Evolutionary conservation across 2,329 filamentous ascomycete species (phyloP).

Genomic region (Boeremia exigua): DNA sequence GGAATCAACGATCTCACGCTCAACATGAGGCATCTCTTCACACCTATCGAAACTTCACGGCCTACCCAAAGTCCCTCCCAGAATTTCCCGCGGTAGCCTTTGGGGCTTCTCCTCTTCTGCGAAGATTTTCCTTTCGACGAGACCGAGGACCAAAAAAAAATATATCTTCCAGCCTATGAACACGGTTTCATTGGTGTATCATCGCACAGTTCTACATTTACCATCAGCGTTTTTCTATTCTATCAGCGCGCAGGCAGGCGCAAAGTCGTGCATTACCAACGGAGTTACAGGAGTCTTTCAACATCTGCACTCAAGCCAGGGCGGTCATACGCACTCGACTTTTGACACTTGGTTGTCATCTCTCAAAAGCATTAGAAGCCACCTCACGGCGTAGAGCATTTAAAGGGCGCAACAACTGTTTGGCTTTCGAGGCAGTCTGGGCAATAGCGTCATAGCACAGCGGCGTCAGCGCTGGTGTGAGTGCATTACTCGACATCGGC

Average conservation of each 20-base stretch:
- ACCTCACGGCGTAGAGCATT: constrained; percentile 41
- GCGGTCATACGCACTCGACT: constrained; percentile 25
- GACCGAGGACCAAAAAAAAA: constrained; percentile 4
- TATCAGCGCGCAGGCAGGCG: constrained; percentile 23
- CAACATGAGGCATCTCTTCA: constrained; percentile 75
- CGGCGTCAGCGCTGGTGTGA: constrained; percentile 18
- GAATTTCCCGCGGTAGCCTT: constrained; percentile 2
- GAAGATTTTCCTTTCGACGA: background rate
- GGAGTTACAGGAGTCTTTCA: constrained; percentile 35
- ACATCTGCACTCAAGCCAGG: constrained; percentile 19
- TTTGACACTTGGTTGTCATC: constrained; percentile 28
- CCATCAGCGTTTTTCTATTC: constrained; percentile 20
- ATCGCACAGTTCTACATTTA: constrained; percentile 22
- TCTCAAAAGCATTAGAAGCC: constrained; percentile 44
- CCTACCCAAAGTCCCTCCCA: constrained; percentile 4
- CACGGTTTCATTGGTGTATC: constrained; percentile 30
- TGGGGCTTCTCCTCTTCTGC: background rate
- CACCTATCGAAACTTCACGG: constrained; percentile 55
- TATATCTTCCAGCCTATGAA: constrained; percentile 20
- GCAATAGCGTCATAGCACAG: constrained; percentile 20
- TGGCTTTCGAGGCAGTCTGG: constrained; percentile 17
- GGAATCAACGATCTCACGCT: constrained; percentile 69
- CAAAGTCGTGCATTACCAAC: constrained; percentile 34
- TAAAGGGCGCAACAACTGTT: constrained; percentile 37
- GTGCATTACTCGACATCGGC: constrained; percentile 24